phyloP scores from a whole-genome alignment of 1,284 basidiomycete species.

The Taiwanofungus camphoratus region DNA sequence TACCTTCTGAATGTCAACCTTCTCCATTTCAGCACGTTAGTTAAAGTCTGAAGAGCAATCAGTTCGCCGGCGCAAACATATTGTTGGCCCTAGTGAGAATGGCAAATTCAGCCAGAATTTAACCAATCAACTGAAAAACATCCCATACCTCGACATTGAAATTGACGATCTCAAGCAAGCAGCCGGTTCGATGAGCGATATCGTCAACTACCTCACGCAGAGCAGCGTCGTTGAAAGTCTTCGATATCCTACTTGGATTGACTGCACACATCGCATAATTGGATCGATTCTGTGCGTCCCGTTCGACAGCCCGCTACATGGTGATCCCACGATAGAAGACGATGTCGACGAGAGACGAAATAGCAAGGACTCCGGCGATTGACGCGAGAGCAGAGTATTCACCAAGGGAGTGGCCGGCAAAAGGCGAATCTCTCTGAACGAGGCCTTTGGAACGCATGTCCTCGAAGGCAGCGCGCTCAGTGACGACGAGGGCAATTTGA shows the following conservation, averaged over 20 bases:
- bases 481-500: slow-evolving; percentile 96
- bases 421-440: slow-evolving; percentile 87
- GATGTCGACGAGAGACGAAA: slow-evolving; percentile 95
- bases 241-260: slow-evolving; percentile 93
- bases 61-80: slow-evolving; percentile 98
- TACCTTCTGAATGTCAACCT: slow-evolving; percentile 94
- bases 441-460: slow-evolving; percentile 97
- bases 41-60: slow-evolving; percentile 87
- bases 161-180: slow-evolving; percentile 94
- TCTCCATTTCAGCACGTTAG: slow-evolving; percentile 95
- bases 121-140: too few relatives aligned
- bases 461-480: slow-evolving; percentile 96
- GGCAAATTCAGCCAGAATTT: slow-evolving; percentile 5
- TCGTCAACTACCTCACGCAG: slow-evolving; percentile 93
- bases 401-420: slow-evolving; percentile 96
- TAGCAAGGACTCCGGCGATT: slow-evolving; percentile 92
- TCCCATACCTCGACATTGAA: slow-evolving; percentile 91
- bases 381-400: slow-evolving; percentile 98
- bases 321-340: slow-evolving; percentile 99
- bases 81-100: slow-evolving; percentile 72
- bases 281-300: slow-evolving; percentile 87
- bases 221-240: slow-evolving; percentile 88
- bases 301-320: slow-evolving; percentile 97
- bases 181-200: slow-evolving; percentile 72
- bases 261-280: slow-evolving; percentile 99